Evolutionary conservation across 352 stramenopile species (phyloP).

Genomic region (Aphanomyces cochlioides): DNA sequence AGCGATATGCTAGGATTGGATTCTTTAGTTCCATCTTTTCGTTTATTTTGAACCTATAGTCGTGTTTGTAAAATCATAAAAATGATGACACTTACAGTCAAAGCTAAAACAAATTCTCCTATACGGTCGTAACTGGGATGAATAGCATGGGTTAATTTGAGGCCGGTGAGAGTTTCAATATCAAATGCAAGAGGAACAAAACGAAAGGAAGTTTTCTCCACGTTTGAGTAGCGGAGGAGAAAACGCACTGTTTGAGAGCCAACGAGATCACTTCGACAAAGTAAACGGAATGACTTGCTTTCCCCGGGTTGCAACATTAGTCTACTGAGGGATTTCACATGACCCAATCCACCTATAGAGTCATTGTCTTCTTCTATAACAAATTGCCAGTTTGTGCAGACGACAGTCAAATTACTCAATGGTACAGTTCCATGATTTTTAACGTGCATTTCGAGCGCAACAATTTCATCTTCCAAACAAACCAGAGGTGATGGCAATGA

Average conservation of each 20-base stretch:
- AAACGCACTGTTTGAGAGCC: conserved; percentile 52
- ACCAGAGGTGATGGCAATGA: conserved; percentile 36
- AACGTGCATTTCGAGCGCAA: conserved; percentile 51
- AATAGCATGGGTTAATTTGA: conserved; percentile 62
- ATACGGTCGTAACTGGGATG: conserved; percentile 58
- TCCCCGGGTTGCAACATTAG: conserved; percentile 54
- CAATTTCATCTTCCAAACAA: conserved; percentile 46
- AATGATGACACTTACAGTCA: conserved; percentile 43
- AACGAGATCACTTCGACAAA: conserved; percentile 40
- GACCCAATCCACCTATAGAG: conserved; percentile 58
- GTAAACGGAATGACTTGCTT: conserved; percentile 47
- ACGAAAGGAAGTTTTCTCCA: conserved; percentile 35
- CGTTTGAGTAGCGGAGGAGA: conserved; percentile 63
- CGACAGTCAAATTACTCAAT: conserved; percentile 54
- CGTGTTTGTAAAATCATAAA: not conserved
- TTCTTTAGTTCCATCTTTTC: conserved; percentile 26
- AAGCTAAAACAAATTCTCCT: conserved; percentile 68
- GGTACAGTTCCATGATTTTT: conserved; percentile 53
- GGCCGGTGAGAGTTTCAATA: conserved; percentile 52
- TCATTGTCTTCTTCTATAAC: conserved; percentile 40
- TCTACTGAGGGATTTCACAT: conserved; percentile 56
- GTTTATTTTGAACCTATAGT: conserved; percentile 22
- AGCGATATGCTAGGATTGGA: conserved; percentile 3
- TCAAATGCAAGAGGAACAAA: conserved; percentile 58
- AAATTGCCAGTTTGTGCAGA: conserved; percentile 64